Conservation (phyloP, 371 early-diverging fungal genomes). For the Mucor indicus region DNA sequence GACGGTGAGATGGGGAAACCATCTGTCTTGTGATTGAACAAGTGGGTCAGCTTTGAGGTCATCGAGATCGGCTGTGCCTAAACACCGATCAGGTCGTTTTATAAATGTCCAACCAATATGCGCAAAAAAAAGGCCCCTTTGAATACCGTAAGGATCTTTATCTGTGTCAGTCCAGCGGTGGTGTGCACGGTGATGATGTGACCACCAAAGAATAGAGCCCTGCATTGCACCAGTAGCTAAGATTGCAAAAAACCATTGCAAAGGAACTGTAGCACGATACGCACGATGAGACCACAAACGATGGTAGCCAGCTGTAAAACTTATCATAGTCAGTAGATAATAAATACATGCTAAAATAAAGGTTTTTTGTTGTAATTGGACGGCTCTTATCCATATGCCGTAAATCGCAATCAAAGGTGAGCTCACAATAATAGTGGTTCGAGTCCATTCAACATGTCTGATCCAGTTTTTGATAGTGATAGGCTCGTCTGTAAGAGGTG, state of each 20-base stretch:
- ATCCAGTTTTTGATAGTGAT: constrained; percentile 51
- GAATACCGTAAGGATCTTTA: constrained; percentile 87
- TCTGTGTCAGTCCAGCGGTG: constrained; percentile 88
- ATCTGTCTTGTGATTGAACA: constrained; percentile 80
- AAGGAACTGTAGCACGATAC: constrained; percentile 57
- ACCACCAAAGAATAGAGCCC: constrained; percentile 87
- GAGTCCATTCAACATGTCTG: constrained; percentile 76
- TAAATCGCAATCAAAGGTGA: constrained; percentile 81
- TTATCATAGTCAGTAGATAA: constrained; percentile 84
- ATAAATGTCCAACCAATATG: constrained; percentile 93
- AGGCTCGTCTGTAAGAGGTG: constrained; percentile 53
- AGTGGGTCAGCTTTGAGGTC: constrained; percentile 81
- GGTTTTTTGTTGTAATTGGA: constrained; percentile 67
- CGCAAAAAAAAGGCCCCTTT: constrained; percentile 81
- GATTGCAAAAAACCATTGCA: constrained; percentile 60
- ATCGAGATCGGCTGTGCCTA: constrained; percentile 80
- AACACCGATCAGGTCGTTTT: constrained; percentile 63
- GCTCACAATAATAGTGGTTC: constrained; percentile 66
- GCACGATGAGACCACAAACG: constrained; percentile 80
- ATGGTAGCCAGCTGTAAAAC: constrained; percentile 92
- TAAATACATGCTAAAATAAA: constrained; percentile 71
- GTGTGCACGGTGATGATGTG: constrained; percentile 85
- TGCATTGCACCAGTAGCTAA: constrained; percentile 77
- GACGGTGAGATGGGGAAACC: constrained; percentile 72
- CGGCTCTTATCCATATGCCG: constrained; percentile 71